A percentile compares a stretch with the other conserved stretches of the same genome.
Conservation (phyloP, 2,329 filamentous ascomycete genomes). For the Leptographium wingfieldii region DNA sequence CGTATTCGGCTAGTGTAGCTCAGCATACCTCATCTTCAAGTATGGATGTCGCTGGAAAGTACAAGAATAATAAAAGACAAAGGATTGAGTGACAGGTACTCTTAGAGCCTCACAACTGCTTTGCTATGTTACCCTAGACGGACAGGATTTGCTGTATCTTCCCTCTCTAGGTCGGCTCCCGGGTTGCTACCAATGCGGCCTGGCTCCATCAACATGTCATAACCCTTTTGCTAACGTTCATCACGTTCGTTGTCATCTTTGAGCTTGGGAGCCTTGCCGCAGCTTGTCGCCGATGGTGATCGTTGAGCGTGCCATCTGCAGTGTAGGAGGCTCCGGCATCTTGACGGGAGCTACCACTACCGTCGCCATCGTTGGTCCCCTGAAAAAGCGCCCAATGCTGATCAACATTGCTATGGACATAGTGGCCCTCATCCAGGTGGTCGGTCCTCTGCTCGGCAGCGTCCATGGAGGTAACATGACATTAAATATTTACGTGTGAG, state of each 20-base stretch:
- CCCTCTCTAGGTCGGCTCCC: conserved; percentile 26
- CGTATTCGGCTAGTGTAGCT: conserved; percentile 34
- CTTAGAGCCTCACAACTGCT: conserved; percentile 1
- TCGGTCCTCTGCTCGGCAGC: conserved; percentile 37
- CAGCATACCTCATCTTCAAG: conserved; percentile 26
- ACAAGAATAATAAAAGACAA: neutral
- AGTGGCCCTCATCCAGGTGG: conserved; percentile 38
- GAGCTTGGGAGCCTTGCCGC: conserved; percentile 23
- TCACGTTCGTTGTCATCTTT: conserved; percentile 22
- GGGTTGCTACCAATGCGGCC: neutral
- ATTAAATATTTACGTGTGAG: conserved; percentile 39
- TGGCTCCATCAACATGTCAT: neutral
- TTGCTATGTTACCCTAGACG: conserved; percentile 34
- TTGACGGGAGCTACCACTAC: conserved; percentile 38
- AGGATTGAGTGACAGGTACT: neutral
- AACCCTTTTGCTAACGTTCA: conserved; percentile 21
- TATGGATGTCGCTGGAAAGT: neutral
- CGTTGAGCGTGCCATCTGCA: conserved; percentile 37
- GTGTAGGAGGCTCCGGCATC: conserved; percentile 37
- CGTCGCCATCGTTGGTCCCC: conserved; percentile 34
- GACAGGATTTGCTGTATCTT: conserved; percentile 38
- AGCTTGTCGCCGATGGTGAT: conserved; percentile 35
- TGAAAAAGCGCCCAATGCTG: conserved; percentile 39
- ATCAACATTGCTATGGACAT: conserved; percentile 43
- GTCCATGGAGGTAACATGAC: conserved; percentile 37